Evolutionary conservation across 257 asterid species (phyloP).

Genomic region (Nicotiana benthamiana): DNA sequence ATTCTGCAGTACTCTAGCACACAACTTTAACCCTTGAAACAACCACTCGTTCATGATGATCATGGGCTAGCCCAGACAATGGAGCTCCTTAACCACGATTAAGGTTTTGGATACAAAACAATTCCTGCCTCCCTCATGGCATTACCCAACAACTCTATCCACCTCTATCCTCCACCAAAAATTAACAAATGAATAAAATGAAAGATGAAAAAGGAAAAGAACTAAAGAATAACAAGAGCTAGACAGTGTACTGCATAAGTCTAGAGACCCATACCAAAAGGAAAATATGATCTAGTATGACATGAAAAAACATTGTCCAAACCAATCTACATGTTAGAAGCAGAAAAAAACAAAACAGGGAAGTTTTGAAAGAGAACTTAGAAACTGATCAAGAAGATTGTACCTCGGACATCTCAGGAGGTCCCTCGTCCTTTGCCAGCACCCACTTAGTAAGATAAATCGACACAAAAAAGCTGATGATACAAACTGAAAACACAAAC

Average conservation of each 20-base stretch:
- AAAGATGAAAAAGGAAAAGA: neutral
- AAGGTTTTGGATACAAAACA: neutral
- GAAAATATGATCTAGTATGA: neutral
- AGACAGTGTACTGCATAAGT: neutral
- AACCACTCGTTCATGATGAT: neutral
- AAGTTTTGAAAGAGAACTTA: slow-evolving; percentile 4
- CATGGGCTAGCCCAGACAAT: neutral
- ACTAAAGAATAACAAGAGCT: neutral
- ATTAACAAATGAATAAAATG: neutral
- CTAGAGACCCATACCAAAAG: slow-evolving; percentile 4
- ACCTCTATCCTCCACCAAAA: neutral
- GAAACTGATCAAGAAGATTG: slow-evolving; percentile 13
- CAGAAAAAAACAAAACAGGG: neutral
- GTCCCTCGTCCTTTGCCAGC: slow-evolving; percentile 94
- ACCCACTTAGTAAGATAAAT: slow-evolving; percentile 88
- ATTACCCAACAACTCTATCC: neutral
- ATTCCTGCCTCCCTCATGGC: neutral
- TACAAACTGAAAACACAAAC: slow-evolving; percentile 90
- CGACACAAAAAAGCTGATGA: slow-evolving; percentile 65
- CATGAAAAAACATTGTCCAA: neutral
- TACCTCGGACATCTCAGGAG: slow-evolving; percentile 98
- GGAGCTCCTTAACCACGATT: neutral
- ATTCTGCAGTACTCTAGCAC: neutral
- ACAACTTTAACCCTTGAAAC: neutral
- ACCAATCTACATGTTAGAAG: neutral